Percentiles rank a stretch among this genome's conserved stretches.
Conservation (phyloP, 2,329 filamentous ascomycete genomes). For the Penicillium janthinellum region DNA sequence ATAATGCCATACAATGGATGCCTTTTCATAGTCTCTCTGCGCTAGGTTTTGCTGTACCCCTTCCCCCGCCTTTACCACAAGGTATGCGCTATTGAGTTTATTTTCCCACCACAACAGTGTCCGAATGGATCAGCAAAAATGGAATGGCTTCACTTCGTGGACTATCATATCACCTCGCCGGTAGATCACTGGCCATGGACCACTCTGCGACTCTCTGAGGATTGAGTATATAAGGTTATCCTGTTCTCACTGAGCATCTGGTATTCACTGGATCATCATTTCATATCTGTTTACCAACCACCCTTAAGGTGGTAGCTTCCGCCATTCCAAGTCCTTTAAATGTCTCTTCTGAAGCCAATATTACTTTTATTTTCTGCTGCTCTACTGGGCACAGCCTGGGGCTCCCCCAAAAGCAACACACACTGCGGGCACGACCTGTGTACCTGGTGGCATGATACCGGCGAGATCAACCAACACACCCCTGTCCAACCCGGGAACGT, state of each 20-base stretch:
- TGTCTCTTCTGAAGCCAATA: not conserved
- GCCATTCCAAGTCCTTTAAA: not conserved
- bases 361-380: not conserved
- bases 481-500: not conserved
- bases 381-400: not conserved
- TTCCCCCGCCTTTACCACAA: not conserved
- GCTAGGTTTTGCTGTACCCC: not conserved
- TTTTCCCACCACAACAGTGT: not conserved
- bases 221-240: too few species aligned
- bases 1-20: too few species aligned
- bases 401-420: not conserved
- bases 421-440: not conserved
- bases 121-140: not conserved
- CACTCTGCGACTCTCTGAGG: too few species aligned
- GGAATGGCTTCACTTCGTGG: not conserved
- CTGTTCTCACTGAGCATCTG: too few species aligned
- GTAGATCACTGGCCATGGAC: not conserved
- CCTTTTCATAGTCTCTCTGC: not conserved
- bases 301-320: not conserved
- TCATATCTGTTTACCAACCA: not conserved
- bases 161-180: not conserved
- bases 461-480: not conserved
- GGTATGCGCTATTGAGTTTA: not conserved
- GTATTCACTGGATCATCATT: too few species aligned
- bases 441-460: not conserved